phyloP scores from a whole-genome alignment of 768 basidiomycete genomes.

The Russula abietina region DNA sequence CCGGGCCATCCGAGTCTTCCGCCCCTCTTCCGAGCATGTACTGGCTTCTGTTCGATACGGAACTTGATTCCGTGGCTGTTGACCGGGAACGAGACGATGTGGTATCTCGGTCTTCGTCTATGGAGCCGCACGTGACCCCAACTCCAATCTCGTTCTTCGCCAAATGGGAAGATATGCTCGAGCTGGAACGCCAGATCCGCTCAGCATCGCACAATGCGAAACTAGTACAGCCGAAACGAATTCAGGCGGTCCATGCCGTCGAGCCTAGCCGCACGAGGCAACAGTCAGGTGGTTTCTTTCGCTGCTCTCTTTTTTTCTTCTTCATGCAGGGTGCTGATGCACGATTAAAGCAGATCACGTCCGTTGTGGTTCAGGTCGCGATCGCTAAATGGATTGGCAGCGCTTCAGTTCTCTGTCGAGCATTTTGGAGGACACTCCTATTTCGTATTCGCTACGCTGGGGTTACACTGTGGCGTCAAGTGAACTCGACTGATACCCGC shows the following conservation, averaged over 20 bases:
- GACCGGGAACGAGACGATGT: background rate
- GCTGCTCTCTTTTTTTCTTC: background rate
- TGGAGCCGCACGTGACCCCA: background rate
- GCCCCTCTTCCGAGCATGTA: constrained; percentile 14
- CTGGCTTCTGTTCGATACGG: constrained; percentile 15
- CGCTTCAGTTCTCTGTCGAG: background rate
- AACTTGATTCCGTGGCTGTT: background rate
- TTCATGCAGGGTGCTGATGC: background rate
- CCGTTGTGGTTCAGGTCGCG: background rate
- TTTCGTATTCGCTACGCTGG: background rate
- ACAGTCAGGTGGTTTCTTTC: background rate
- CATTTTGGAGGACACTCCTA: background rate
- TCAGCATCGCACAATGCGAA: background rate
- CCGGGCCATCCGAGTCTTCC: too few relatives aligned
- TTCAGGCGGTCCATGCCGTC: background rate
- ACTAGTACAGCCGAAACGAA: background rate
- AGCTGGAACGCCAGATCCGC: constrained; percentile 15
- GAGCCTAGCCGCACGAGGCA: background rate
- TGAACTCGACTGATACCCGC: background rate
- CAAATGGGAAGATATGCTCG: constrained; percentile 19
- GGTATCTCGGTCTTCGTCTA: background rate
- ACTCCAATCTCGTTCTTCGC: constrained; percentile 20
- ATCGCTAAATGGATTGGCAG: background rate
- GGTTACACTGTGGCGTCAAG: background rate
- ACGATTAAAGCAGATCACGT: background rate